These are phyloP conservation scores for Diaporthe sp. DNA, from an alignment of 2,329 filamentous ascomycete genomes.

Conservation along the genomic window DNA sequence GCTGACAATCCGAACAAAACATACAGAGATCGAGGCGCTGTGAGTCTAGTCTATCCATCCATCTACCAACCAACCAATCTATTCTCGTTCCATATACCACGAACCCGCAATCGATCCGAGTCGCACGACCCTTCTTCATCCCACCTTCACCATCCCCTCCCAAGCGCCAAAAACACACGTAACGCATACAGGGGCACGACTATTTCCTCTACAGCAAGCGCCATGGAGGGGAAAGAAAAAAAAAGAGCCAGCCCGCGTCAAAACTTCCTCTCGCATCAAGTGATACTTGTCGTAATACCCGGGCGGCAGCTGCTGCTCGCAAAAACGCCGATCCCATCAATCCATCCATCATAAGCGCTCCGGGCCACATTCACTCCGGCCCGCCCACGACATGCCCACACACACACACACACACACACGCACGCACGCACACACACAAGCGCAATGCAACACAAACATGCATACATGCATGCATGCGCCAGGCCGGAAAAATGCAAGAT, in stretches of 20 bases:
- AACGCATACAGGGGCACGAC: too few relatives aligned
- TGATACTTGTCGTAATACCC: neutral
- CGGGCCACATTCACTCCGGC: neutral
- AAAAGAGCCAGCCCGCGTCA: neutral
- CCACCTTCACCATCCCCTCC: neutral
- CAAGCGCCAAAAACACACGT: neutral
- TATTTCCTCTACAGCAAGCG: neutral
- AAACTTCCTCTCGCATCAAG: neutral
- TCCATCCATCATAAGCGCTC: too few relatives aligned
- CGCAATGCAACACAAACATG: conserved; percentile 18
- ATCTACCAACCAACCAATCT: too few relatives aligned
- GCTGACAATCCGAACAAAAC: neutral
- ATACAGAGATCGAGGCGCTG: conserved; percentile 87
- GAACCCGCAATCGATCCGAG: neutral
- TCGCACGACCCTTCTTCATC: neutral
- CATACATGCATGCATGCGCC: conserved; percentile 3
- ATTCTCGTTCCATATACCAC: neutral
- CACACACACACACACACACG: neutral
- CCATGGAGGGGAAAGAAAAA: neutral
- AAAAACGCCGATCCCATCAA: neutral
- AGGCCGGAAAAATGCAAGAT: conserved; percentile 10
- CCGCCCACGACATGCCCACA: neutral
- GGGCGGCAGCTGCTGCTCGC: neutral
- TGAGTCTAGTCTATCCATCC: conserved; percentile 60
- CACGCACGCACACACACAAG: neutral